Percentiles rank a stretch among this genome's conserved stretches.
phyloP scores from a whole-genome alignment of 2,329 filamentous ascomycete species.

The Curvularia spicifera region DNA sequence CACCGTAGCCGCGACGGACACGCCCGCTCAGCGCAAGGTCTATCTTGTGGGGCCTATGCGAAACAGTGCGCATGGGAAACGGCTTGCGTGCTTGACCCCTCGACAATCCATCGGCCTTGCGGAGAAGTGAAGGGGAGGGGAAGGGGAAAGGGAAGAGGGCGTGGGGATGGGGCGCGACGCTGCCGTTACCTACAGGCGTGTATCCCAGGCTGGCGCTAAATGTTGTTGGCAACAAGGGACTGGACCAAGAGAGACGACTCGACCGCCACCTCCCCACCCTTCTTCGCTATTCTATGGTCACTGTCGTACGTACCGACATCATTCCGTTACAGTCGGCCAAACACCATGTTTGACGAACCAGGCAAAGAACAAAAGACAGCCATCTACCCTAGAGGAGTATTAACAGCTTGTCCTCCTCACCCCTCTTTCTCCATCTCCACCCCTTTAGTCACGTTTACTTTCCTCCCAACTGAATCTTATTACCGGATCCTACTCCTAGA shows the following conservation, averaged over 20 bases:
- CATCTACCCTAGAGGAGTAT: neutral
- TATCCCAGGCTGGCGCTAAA: neutral
- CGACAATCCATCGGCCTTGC: neutral
- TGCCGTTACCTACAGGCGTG: neutral
- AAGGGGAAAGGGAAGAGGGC: neutral
- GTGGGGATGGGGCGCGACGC: neutral
- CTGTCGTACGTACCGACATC: neutral
- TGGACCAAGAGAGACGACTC: neutral
- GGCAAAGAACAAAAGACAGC: neutral
- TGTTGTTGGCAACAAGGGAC: neutral
- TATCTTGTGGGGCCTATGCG: constrained; percentile 1
- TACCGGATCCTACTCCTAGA: neutral
- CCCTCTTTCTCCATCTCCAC: neutral
- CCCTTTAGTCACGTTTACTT: neutral
- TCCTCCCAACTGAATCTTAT: neutral
- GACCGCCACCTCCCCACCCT: too few relatives aligned
- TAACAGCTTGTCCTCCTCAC: neutral
- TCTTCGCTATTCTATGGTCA: neutral
- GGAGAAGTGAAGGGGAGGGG: neutral
- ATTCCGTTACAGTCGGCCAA: neutral
- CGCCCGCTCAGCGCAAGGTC: constrained; percentile 12
- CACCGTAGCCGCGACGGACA: constrained; percentile 6
- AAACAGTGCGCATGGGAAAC: neutral
- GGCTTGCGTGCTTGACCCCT: neutral
- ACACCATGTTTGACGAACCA: neutral